These are phyloP conservation scores for Globisporangium alternatum DNA, from an alignment of 352 stramenopile species.

Conservation along the genomic window DNA sequence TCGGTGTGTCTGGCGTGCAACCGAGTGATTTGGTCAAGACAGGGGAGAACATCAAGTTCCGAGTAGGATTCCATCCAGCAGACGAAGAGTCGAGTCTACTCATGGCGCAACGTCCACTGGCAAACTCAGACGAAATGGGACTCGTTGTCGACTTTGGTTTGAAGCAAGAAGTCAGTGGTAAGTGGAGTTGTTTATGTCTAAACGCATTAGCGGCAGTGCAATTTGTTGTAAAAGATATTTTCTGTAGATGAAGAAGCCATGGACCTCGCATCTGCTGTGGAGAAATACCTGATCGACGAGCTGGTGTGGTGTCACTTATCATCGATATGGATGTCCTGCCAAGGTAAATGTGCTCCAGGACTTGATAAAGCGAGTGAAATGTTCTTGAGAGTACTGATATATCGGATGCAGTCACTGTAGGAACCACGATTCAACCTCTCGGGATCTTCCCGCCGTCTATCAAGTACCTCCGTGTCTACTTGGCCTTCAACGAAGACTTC, in stretches of 20 bases:
- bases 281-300: slow-evolving; percentile 37
- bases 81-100: slow-evolving; percentile 1
- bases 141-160: slow-evolving; percentile 32
- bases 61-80: slow-evolving; percentile 30
- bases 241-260: slow-evolving; percentile 47
- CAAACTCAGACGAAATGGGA: slow-evolving; percentile 20
- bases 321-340: slow-evolving; percentile 33
- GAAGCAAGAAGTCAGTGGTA: slow-evolving; percentile 32
- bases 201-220: neutral
- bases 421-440: slow-evolving; percentile 7
- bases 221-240: neutral
- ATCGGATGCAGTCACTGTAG: slow-evolving; percentile 12
- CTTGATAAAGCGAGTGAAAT: neutral
- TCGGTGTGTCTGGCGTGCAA: slow-evolving; percentile 16
- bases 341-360: slow-evolving; percentile 26
- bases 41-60: slow-evolving; percentile 36
- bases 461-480: slow-evolving; percentile 39
- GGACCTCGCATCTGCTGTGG: slow-evolving; percentile 42
- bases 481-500: slow-evolving; percentile 39
- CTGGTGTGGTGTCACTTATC: slow-evolving; percentile 31
- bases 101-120: slow-evolving; percentile 6
- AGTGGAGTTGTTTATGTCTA: neutral
- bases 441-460: slow-evolving; percentile 4
- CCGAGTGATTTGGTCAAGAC: neutral
- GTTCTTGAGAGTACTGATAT: slow-evolving; percentile 8